Base-by-base conservation (phyloP, 768 basidiomycete species). In the Tricholoma hemisulphureum region DNA sequence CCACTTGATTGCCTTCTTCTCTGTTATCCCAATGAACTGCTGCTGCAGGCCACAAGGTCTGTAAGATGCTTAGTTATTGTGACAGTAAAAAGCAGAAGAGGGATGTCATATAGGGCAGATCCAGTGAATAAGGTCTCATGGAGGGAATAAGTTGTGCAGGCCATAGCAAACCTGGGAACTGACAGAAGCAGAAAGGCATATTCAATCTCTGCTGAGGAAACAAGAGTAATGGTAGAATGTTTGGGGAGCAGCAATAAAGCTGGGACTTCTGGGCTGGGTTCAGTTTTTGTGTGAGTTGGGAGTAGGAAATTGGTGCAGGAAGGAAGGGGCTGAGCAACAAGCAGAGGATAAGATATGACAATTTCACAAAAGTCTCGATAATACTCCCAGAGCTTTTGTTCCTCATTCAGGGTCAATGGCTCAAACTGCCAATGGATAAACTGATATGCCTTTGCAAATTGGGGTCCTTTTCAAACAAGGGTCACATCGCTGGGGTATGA, bases 1-100 rank as follows among this genome's bases (percentile, higher is more conserved):
- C 6, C 97, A 87, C 72, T 96, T 98, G 81, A 98, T 98, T 0
- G 97, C 97, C 72, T 97, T 98, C 82, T 98, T 98, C 79, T 98
- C 97, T 0, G 96, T 98, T 57, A 99, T 86, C 37, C 97, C 97
- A 58, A 98, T 86, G 74, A 98, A 98, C 67, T 97, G 93, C 66
- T 98, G 95, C 67, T 95, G 93, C 18, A 99, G 86, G 2, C 88
- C 91, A 67, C 97, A 98, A 18, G 96, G 96, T 37, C 97, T 83
- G 68, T 92, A 96, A 0, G 92, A 85, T 0, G 94, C 89, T n/a
- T n/a, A 0, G 86, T 87, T 14, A 83, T 73, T 0, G 90, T 89
- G 0, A 75, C 77, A 3, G 74, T 73, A 29, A 92, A 71, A 4
- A 82, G 67, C 0, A 68, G 18, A 8, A 79, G 60, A 3, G 87